Conservation (phyloP, 345 rosid genomes). For the Psidium guajava region DNA sequence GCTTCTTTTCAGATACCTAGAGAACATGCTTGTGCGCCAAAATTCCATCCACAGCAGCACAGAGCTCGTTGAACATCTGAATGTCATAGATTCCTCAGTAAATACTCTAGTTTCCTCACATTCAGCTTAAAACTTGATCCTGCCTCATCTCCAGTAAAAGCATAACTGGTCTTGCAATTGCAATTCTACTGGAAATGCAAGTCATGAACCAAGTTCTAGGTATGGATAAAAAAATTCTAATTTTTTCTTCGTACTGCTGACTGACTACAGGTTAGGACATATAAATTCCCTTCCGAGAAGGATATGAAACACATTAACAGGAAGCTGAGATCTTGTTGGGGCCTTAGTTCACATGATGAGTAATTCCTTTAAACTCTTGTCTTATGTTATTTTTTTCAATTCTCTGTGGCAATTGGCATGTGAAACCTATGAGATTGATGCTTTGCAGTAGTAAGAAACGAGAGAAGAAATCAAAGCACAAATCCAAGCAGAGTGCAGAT, state of each 20-base stretch:
- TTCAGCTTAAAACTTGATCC: background rate
- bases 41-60: conserved; percentile 36
- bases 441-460: conserved; percentile 57
- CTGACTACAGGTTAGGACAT: conserved; percentile 37
- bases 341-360: conserved; percentile 78
- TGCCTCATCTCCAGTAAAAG: background rate
- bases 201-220: background rate
- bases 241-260: background rate
- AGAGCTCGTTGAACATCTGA: conserved; percentile 46
- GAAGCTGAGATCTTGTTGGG: conserved; percentile 88
- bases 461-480: conserved; percentile 88
- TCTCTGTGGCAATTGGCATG: background rate
- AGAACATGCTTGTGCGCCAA: conserved; percentile 40
- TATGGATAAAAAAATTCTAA: background rate
- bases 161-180: background rate
- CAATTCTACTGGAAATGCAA: background rate
- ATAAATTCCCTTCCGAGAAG: conserved; percentile 76
- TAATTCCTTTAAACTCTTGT: conserved; percentile 14
- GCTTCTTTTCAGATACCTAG: conserved; percentile 44
- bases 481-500: conserved; percentile 46
- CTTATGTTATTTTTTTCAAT: background rate
- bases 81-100: conserved; percentile 58
- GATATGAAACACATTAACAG: conserved; percentile 96
- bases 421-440: background rate
- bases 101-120: background rate